These are phyloP conservation scores for Marasmius sp. DNA, from an alignment of 1,284 basidiomycete species.

Conservation along the genomic window DNA sequence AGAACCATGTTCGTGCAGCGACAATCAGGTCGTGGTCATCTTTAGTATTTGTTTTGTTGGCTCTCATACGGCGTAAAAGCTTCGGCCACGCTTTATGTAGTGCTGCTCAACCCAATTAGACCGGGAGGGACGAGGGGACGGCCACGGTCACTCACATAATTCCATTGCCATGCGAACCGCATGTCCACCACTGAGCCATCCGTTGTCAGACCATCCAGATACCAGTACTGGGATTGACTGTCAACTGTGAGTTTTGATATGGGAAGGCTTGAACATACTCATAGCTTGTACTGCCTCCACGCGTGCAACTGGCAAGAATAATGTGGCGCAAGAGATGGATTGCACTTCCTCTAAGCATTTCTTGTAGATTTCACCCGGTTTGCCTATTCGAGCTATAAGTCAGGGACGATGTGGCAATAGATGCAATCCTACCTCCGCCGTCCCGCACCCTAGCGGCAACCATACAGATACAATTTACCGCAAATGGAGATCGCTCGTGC, in stretches of 20 bases:
- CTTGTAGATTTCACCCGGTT: constrained; percentile 63
- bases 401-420: background rate
- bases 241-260: background rate
- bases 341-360: constrained; percentile 82
- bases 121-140: background rate
- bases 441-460: constrained; percentile 86
- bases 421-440: constrained; percentile 64
- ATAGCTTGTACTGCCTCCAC: constrained; percentile 88
- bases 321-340: constrained; percentile 77
- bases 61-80: constrained; percentile 72
- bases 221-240: constrained; percentile 61
- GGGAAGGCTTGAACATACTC: constrained; percentile 54
- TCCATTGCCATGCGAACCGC: constrained; percentile 94
- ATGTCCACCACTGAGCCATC: constrained; percentile 89
- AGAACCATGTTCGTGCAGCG: constrained; percentile 85
- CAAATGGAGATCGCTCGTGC: constrained; percentile 81
- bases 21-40: constrained; percentile 81
- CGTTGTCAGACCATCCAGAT: constrained; percentile 89
- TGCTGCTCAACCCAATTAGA: constrained; percentile 40
- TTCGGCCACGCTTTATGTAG: constrained; percentile 89
- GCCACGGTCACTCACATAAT: constrained; percentile 53
- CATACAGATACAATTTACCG: constrained; percentile 86
- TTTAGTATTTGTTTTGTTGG: constrained; percentile 55
- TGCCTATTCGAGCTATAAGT: constrained; percentile 36
- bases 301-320: constrained; percentile 81